Base-by-base conservation (phyloP, 2,329 filamentous ascomycete species). In the Fusarium caatingaense region DNA sequence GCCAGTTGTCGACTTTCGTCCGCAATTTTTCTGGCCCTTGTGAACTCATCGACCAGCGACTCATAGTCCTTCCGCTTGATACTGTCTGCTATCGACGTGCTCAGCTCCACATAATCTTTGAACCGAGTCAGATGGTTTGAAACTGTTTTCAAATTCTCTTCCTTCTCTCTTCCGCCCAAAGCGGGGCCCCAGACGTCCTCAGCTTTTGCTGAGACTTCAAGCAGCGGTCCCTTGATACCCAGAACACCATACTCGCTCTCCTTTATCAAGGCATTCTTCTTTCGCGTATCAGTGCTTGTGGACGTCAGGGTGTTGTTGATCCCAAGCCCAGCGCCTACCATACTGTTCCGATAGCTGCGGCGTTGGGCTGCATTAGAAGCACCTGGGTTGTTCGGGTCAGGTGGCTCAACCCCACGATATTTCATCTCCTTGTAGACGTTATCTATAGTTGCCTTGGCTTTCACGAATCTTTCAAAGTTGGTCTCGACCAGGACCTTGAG, bases 361-460 rank as follows among this genome's bases (percentile, higher is more conserved):
- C 89, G 88, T 78, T 92, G 93, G 25, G 89, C 83, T 71, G 91
- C 89, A 23, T 91, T 86, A 21, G 88, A 91, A 76, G 93, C 91
- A 21, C 81, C 78, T n/a, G 82, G 78, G 9, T 60, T 20, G 16
- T 80, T 78, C 41, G 83, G 58, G 7, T 83, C 79, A 5, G 82
- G 80, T 8, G 86, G 85, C 48, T 91, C 88, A 23, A 78, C 83
- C 13, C 89, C 89, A 48, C 87, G 85, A 72, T 84, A 94, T 85
- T 88, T 97, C 96, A 99, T 99, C 80, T 99, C 96, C 67, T 91
- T 97, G 82, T 99, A 99, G 55, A 99, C 96, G 81, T 97, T 97
- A 82, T 99, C 96, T 76, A 99, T 98, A 10, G 95, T 98, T 20
- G 95, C 93, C 80, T 99, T 99, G 45, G 96, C 96, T 68, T 93